phyloP scores from a whole-genome alignment of 495 filamentous ascomycete species.

The Lasiosphaeria hispida region DNA sequence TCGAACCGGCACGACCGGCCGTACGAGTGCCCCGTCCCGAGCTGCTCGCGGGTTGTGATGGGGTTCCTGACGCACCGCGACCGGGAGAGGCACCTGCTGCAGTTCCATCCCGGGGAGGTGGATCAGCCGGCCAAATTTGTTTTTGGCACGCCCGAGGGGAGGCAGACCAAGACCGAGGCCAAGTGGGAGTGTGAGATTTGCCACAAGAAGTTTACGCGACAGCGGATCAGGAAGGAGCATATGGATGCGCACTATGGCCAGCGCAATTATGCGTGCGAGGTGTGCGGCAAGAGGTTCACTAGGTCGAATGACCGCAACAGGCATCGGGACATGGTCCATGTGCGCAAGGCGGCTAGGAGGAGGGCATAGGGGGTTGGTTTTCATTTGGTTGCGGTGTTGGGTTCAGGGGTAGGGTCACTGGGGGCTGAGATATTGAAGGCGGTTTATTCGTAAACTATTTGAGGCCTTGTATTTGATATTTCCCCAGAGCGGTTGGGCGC shows the following conservation, averaged over 20 bases:
- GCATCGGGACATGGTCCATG: constrained; percentile 36
- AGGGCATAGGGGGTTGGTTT: too few relatives aligned
- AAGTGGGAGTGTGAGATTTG: constrained; percentile 47
- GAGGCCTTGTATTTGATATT: too few relatives aligned
- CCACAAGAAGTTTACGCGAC: constrained; percentile 48
- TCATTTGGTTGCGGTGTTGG: too few relatives aligned
- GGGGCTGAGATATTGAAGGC: too few relatives aligned
- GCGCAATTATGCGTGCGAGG: constrained; percentile 45
- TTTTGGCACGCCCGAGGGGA: neutral
- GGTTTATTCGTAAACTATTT: too few relatives aligned
- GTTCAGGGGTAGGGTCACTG: too few relatives aligned
- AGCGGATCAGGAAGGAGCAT: constrained; percentile 46
- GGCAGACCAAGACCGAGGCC: constrained; percentile 18
- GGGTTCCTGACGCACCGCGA: constrained; percentile 41
- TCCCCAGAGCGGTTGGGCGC: too few relatives aligned
- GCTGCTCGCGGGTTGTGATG: constrained; percentile 31
- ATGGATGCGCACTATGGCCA: constrained; percentile 49
- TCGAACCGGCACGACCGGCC: constrained; percentile 38
- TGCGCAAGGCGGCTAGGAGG: constrained; percentile 3
- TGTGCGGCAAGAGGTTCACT: constrained; percentile 34
- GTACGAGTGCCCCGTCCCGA: constrained; percentile 33
- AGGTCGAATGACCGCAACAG: constrained; percentile 47
- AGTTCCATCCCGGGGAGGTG: constrained; percentile 23
- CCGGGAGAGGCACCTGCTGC: constrained; percentile 36
- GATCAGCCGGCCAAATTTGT: constrained; percentile 10